These are phyloP conservation scores for Coemansia sp. DNA, from an alignment of 192 early-diverging fungal genomes.

Conservation along the genomic window DNA sequence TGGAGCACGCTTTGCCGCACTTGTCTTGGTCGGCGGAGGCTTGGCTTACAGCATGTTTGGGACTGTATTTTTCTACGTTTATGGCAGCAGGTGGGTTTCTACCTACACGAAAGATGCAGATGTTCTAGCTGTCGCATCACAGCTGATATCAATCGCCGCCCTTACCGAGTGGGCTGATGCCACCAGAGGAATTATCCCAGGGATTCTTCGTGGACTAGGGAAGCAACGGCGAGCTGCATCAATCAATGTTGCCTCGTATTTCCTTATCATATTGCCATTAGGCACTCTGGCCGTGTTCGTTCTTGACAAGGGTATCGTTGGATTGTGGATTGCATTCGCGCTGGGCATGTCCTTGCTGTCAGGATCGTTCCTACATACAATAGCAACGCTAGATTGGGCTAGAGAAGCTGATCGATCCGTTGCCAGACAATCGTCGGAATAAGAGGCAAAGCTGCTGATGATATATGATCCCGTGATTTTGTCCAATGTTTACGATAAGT, in stretches of 20 bases:
- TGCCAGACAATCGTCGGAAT: conserved; percentile 2
- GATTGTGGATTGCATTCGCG: conserved; percentile 43
- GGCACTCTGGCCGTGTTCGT: conserved; percentile 34
- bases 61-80: conserved; percentile 33
- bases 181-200: conserved; percentile 60
- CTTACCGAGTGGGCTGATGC: conserved; percentile 56
- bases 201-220: conserved; percentile 58
- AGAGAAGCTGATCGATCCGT: conserved; percentile 24
- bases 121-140: conserved; percentile 28
- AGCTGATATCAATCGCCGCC: conserved; percentile 30
- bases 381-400: conserved; percentile 25
- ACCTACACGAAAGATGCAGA: conserved; percentile 49
- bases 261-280: conserved; percentile 53
- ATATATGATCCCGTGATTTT: too few species aligned
- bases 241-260: conserved; percentile 57
- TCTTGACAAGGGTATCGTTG: conserved; percentile 33
- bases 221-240: conserved; percentile 52
- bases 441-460: too few species aligned
- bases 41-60: conserved; percentile 57
- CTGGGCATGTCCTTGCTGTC: conserved; percentile 38
- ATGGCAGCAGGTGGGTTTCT: conserved; percentile 60
- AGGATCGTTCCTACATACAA: conserved; percentile 18
- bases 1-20: conserved; percentile 55
- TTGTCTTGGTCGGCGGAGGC: conserved; percentile 31
- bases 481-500: too few species aligned